Evolutionary conservation across 768 basidiomycete genomes (phyloP).

Genomic region (Tylopilus cervinicoccineus): DNA sequence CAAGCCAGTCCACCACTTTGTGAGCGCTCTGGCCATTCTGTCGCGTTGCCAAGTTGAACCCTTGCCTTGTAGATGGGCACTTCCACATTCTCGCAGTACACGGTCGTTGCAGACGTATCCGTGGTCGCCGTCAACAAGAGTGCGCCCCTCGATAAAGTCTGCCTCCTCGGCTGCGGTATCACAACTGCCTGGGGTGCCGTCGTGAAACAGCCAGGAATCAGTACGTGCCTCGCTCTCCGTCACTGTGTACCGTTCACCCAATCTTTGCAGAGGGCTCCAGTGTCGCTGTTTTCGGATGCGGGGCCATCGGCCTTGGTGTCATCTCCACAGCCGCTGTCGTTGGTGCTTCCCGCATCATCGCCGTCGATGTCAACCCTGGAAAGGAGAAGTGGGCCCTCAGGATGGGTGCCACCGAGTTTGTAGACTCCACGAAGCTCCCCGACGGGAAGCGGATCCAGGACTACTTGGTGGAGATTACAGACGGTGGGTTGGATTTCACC

Average conservation of each 20-base stretch:
- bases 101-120: conserved; percentile 95
- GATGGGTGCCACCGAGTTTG: conserved; percentile 94
- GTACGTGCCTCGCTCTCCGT: conserved; percentile 38
- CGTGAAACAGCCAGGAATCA: conserved; percentile 82
- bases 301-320: conserved; percentile 93
- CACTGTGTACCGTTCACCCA: not conserved
- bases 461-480: conserved; percentile 85
- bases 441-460: conserved; percentile 87
- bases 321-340: conserved; percentile 76
- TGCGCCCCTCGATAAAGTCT: conserved; percentile 95
- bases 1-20: conserved; percentile 86
- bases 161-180: conserved; percentile 93
- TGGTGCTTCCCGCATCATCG: conserved; percentile 86
- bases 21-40: conserved; percentile 36
- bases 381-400: conserved; percentile 89
- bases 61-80: conserved; percentile 81
- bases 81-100: conserved; percentile 99
- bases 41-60: not conserved
- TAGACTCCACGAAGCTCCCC: conserved; percentile 73
- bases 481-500: conserved; percentile 95
- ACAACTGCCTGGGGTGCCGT: conserved; percentile 99
- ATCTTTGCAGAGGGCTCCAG: conserved; percentile 62
- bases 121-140: conserved; percentile 84
- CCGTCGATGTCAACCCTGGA: conserved; percentile 80
- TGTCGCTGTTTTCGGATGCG: conserved; percentile 94